Conservation (phyloP, 2,329 filamentous ascomycete species). For the Phialophora verrucosa region DNA sequence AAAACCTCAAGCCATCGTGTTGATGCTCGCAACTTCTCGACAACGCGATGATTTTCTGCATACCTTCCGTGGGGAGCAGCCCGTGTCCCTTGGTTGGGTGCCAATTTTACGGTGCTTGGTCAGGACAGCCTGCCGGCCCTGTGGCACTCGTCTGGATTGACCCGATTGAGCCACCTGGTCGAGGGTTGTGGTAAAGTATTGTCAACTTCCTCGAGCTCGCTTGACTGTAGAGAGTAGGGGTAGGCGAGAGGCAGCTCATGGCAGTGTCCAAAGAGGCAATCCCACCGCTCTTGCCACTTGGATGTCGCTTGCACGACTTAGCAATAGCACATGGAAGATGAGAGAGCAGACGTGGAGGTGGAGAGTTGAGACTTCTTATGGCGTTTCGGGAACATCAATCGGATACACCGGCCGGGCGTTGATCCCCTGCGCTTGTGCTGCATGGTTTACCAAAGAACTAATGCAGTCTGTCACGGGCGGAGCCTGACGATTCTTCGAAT, state of each 20-base stretch:
- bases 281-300: background rate
- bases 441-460: background rate
- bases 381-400: conserved; percentile 8
- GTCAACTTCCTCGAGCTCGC: background rate
- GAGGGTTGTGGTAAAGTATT: background rate
- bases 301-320: background rate
- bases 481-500: conserved; percentile 3
- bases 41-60: background rate
- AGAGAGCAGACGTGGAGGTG: conserved; percentile 3
- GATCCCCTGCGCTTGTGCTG: conserved; percentile 6
- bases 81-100: background rate
- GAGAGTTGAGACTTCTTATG: conserved; percentile 17
- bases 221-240: background rate
- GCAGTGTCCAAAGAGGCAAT: background rate
- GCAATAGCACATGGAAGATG: conserved; percentile 2
- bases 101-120: background rate
- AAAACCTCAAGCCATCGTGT: background rate
- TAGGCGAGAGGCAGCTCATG: background rate
- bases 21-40: background rate
- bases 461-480: conserved; percentile 1
- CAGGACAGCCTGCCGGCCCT: too few species aligned
- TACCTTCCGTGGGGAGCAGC: background rate
- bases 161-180: background rate
- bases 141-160: background rate
- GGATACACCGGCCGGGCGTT: background rate